Conservation (phyloP, 768 basidiomycete genomes). For the Clathrus columnatus region DNA sequence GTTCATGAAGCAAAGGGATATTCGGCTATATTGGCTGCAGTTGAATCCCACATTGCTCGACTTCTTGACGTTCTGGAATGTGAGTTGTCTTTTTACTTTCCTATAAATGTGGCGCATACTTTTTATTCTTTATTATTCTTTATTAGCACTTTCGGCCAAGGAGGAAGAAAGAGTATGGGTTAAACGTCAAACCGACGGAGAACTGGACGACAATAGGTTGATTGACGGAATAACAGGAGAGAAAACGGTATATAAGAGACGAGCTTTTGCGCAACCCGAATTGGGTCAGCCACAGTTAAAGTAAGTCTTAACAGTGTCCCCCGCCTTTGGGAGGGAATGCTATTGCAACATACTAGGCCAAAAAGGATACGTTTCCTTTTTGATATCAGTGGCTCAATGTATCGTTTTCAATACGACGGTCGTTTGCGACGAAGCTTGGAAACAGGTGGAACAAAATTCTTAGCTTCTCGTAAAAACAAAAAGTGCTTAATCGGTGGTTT, state of each 20-base stretch:
- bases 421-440: slow-evolving; percentile 55
- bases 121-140: background rate
- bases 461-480: background rate
- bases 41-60: slow-evolving; percentile 51
- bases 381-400: slow-evolving; percentile 66
- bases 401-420: slow-evolving; percentile 67
- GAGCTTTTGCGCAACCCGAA: slow-evolving; percentile 63
- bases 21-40: slow-evolving; percentile 40
- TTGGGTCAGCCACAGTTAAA: slow-evolving; percentile 60
- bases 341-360: slow-evolving; percentile 30
- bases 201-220: slow-evolving; percentile 56
- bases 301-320: slow-evolving; percentile 24
- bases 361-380: slow-evolving; percentile 64
- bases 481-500: background rate
- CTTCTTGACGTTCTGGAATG: slow-evolving; percentile 56
- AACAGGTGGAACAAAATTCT: slow-evolving; percentile 37
- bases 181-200: slow-evolving; percentile 63
- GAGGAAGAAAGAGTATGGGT: slow-evolving; percentile 67
- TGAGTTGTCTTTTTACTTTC: slow-evolving; percentile 28
- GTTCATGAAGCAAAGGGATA: slow-evolving; percentile 48
- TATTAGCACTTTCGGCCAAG: slow-evolving; percentile 51
- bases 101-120: too few relatives aligned
- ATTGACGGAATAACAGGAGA: slow-evolving; percentile 64
- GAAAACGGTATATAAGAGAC: slow-evolving; percentile 60
- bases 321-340: slow-evolving; percentile 1